phyloP scores from a whole-genome alignment of 345 rosid genomes.

The Corymbia maculata region DNA sequence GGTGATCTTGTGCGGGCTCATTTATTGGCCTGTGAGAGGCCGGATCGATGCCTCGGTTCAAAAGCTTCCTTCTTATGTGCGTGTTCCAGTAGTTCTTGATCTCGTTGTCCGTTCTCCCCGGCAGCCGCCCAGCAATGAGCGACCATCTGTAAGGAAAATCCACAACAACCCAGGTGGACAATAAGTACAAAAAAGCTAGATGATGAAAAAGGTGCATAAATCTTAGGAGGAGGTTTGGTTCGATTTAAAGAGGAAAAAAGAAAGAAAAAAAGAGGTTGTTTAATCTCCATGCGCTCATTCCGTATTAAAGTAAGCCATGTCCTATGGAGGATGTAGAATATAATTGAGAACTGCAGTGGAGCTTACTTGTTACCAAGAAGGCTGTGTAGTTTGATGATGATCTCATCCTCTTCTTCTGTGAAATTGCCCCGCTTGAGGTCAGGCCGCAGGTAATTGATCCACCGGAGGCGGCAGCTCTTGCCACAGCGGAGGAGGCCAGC shows the following conservation, averaged over 20 bases:
- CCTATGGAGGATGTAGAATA: not conserved
- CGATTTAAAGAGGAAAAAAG: not conserved
- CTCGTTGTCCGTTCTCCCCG: constrained; percentile 74
- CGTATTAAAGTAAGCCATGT: not conserved
- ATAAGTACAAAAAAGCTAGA: not conserved
- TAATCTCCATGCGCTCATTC: not conserved
- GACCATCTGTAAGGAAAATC: constrained; percentile 48
- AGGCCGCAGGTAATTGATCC: constrained; percentile 70
- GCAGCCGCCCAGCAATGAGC: constrained; percentile 60
- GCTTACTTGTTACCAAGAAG: constrained; percentile 79
- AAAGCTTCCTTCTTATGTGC: constrained; percentile 56
- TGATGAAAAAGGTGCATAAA: not conserved
- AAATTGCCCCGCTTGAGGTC: constrained; percentile 74
- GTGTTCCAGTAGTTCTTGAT: constrained; percentile 80
- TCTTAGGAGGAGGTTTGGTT: not conserved
- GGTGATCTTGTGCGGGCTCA: constrained; percentile 14
- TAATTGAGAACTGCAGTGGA: not conserved
- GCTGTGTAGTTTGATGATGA: constrained; percentile 65
- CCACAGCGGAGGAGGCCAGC: constrained; percentile 81
- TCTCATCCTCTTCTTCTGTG: constrained; percentile 65
- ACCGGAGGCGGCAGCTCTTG: constrained; percentile 65
- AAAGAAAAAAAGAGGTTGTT: not conserved
- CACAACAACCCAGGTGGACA: not conserved
- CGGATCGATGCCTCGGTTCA: constrained; percentile 64
- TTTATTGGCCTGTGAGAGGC: constrained; percentile 44